phyloP scores from a whole-genome alignment of 768 basidiomycete genomes.

The Russula lepida region DNA sequence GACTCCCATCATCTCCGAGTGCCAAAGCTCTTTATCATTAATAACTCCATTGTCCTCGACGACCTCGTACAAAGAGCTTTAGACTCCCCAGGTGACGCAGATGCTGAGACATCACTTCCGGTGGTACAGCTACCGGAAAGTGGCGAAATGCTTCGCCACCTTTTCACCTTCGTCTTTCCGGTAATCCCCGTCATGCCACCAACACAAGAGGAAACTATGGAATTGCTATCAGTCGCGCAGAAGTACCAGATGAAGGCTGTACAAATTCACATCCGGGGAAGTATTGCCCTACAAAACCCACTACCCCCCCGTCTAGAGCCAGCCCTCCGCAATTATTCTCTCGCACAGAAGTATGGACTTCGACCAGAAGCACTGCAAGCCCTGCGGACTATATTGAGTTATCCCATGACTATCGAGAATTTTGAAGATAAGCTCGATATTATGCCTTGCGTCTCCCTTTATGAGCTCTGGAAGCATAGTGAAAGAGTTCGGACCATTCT shows the following conservation, averaged over 20 bases:
- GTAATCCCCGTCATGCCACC: not conserved
- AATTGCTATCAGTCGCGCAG: not conserved
- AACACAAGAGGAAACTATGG: not conserved
- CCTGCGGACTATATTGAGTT: not conserved
- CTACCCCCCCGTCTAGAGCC: not conserved
- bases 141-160: not conserved
- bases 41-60: slow-evolving; percentile 34
- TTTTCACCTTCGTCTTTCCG: slow-evolving; percentile 11
- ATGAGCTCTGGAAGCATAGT: slow-evolving; percentile 2
- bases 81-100: not conserved
- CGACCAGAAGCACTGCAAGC: not conserved
- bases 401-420: not conserved
- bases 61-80: not conserved
- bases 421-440: not conserved
- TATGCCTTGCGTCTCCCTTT: not conserved
- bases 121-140: not conserved
- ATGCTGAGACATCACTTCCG: not conserved
- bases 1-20: too few species aligned
- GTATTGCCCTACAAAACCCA: not conserved
- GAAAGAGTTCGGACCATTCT: not conserved
- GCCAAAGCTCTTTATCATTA: slow-evolving; percentile 26
- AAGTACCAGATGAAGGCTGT: slow-evolving; percentile 1
- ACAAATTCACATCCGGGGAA: not conserved
- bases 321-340: not conserved
- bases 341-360: slow-evolving; percentile 1